Percentiles rank a stretch among this genome's conserved stretches.
Evolutionary conservation across 768 basidiomycete genomes (phyloP).

Genomic region (Tephrocybe sp.): DNA sequence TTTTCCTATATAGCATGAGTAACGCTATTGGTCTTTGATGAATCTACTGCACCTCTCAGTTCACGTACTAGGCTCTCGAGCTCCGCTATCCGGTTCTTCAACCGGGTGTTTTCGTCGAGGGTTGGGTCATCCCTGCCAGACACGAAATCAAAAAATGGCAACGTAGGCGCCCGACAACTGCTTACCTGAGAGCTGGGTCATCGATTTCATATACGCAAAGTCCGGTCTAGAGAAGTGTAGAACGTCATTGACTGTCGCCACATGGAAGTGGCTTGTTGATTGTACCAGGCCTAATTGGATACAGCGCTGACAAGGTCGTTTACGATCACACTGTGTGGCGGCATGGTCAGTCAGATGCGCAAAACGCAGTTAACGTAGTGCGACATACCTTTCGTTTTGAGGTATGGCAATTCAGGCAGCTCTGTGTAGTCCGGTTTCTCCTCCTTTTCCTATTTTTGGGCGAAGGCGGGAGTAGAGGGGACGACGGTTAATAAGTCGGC

Average conservation of each 20-base stretch:
- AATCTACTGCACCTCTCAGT: slow-evolving; percentile 58
- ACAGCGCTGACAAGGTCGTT: slow-evolving; percentile 88
- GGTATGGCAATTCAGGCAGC: slow-evolving; percentile 88
- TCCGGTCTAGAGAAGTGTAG: slow-evolving; percentile 59
- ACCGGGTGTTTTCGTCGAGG: slow-evolving; percentile 82
- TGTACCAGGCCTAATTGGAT: slow-evolving; percentile 84
- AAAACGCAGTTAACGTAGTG: slow-evolving; percentile 10
- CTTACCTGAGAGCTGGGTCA: slow-evolving; percentile 77
- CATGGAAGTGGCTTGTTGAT: slow-evolving; percentile 13
- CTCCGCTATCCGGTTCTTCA: slow-evolving; percentile 88
- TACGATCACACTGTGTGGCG: slow-evolving; percentile 76
- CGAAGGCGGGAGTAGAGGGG: slow-evolving; percentile 44
- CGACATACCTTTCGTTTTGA: slow-evolving; percentile 83
- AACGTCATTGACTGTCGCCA: slow-evolving; percentile 5
- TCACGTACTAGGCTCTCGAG: slow-evolving; percentile 91
- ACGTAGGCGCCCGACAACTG: slow-evolving; percentile 3
- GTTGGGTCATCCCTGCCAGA: slow-evolving; percentile 85
- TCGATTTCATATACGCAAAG: slow-evolving; percentile 96
- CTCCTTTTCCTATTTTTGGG: slow-evolving; percentile 73
- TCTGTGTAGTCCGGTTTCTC: slow-evolving; percentile 90
- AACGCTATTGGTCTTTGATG: slow-evolving; percentile 5
- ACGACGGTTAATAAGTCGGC: slow-evolving; percentile 50
- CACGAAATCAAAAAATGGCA: too few species aligned
- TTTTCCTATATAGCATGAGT: slow-evolving; percentile 52
- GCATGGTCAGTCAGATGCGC: slow-evolving; percentile 12